phyloP scores from a whole-genome alignment of 495 filamentous ascomycete species.

The Neurospora sp. region DNA sequence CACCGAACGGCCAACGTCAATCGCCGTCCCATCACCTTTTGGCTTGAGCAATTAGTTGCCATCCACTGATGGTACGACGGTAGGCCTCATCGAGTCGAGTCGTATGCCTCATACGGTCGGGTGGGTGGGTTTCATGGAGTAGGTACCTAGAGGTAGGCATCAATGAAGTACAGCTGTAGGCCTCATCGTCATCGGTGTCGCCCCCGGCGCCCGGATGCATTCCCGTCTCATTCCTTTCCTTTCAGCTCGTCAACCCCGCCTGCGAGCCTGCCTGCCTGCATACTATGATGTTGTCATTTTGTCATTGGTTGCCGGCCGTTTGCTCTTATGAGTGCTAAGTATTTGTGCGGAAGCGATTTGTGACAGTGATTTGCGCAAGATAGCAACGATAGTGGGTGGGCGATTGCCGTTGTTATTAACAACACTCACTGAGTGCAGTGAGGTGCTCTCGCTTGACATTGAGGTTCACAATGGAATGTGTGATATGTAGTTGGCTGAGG shows the following conservation, averaged over 20 bases:
- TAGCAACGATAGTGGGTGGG: not conserved
- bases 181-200: not conserved
- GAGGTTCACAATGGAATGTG: too few species aligned
- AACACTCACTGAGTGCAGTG: too few species aligned
- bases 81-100: not conserved
- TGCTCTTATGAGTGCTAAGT: not conserved
- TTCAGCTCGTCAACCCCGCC: not conserved
- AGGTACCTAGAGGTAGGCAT: too few species aligned
- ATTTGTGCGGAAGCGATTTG: too few species aligned
- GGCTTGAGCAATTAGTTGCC: not conserved
- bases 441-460: too few species aligned
- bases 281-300: not conserved
- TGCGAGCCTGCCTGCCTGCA: not conserved
- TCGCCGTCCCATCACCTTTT: too few species aligned
- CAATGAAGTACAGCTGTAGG: not conserved
- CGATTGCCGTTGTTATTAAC: not conserved
- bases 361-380: not conserved
- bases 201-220: not conserved
- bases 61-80: not conserved
- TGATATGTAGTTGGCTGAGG: too few species aligned
- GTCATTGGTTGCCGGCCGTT: not conserved
- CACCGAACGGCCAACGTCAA: too few species aligned
- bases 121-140: too few species aligned
- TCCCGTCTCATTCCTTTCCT: not conserved
- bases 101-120: too few species aligned